A percentile compares a stretch with the other conserved stretches of the same genome.
These are phyloP conservation scores for Diplodia corticola DNA, from an alignment of 2,329 filamentous ascomycete species.

Conservation along the genomic window DNA sequence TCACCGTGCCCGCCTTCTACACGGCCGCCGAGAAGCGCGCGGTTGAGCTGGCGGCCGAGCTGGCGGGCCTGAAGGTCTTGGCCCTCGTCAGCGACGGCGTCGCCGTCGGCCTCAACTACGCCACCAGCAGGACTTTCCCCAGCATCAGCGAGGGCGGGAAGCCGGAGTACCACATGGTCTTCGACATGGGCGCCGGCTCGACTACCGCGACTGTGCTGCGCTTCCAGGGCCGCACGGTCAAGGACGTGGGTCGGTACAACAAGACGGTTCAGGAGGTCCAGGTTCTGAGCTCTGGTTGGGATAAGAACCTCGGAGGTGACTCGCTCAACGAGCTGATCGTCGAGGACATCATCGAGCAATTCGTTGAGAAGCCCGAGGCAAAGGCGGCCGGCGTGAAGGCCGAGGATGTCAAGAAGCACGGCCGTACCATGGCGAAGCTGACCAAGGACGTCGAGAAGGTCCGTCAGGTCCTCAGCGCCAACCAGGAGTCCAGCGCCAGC, in stretches of 20 bases:
- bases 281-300: constrained; percentile 83
- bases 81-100: constrained; percentile 85
- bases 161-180: constrained; percentile 89
- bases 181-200: constrained; percentile 96
- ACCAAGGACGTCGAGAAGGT: constrained; percentile 87
- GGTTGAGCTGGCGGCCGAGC: constrained; percentile 76
- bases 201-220: constrained; percentile 85
- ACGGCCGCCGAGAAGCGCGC: constrained; percentile 88
- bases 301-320: constrained; percentile 86
- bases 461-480: constrained; percentile 89
- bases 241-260: constrained; percentile 90
- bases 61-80: constrained; percentile 85
- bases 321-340: constrained; percentile 83
- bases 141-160: constrained; percentile 78
- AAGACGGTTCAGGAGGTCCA: constrained; percentile 97
- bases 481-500: constrained; percentile 73
- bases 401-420: constrained; percentile 69
- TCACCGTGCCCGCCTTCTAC: constrained; percentile 89
- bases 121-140: constrained; percentile 85
- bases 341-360: constrained; percentile 81
- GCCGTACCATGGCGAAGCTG: constrained; percentile 84
- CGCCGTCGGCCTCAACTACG: constrained; percentile 93
- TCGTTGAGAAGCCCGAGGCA: constrained; percentile 65
- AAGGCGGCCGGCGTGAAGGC: constrained; percentile 64
- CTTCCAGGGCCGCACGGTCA: constrained; percentile 85